Conservation (phyloP, 2,329 filamentous ascomycete species). For the Colletotrichum costaricense region DNA sequence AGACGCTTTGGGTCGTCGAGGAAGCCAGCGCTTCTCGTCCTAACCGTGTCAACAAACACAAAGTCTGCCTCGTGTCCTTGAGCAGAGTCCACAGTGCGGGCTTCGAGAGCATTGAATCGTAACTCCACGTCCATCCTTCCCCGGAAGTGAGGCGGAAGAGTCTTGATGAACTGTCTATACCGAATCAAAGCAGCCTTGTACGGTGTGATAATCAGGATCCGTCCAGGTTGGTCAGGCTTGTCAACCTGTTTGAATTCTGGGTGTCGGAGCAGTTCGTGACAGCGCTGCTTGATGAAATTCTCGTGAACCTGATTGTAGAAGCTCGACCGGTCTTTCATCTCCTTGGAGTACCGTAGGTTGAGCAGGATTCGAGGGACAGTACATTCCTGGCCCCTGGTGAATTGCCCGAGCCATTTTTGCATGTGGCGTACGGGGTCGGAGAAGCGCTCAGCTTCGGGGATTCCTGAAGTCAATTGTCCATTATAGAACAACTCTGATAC, state of each 20-base stretch:
- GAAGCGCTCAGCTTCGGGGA: constrained; percentile 40
- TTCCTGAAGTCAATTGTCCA: constrained; percentile 49
- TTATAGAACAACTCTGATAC: constrained; percentile 56
- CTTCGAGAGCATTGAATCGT: constrained; percentile 12
- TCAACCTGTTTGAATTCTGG: constrained; percentile 45
- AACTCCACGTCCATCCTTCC: constrained; percentile 2
- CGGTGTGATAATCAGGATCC: constrained; percentile 56
- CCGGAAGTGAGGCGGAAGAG: constrained; percentile 12
- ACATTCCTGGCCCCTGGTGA: constrained; percentile 38
- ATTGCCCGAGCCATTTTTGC: constrained; percentile 42
- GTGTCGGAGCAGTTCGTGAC: constrained; percentile 45
- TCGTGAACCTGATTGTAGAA: constrained; percentile 55
- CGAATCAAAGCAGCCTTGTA: constrained; percentile 52
- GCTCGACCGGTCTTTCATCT: constrained; percentile 45
- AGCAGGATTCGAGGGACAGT: constrained; percentile 52
- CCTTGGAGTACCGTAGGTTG: constrained; percentile 41
- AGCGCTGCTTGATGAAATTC: constrained; percentile 49
- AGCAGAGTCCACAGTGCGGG: constrained; percentile 56
- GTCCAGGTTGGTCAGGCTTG: constrained; percentile 41
- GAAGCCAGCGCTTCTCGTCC: constrained; percentile 50
- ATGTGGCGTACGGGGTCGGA: constrained; percentile 43
- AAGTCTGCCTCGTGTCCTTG: constrained; percentile 61
- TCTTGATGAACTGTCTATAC: constrained; percentile 43
- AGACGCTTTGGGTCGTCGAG: constrained; percentile 57
- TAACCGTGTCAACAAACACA: constrained; percentile 59